Base-by-base conservation (phyloP, 306 rosid species). In the Castanea sativa region DNA sequence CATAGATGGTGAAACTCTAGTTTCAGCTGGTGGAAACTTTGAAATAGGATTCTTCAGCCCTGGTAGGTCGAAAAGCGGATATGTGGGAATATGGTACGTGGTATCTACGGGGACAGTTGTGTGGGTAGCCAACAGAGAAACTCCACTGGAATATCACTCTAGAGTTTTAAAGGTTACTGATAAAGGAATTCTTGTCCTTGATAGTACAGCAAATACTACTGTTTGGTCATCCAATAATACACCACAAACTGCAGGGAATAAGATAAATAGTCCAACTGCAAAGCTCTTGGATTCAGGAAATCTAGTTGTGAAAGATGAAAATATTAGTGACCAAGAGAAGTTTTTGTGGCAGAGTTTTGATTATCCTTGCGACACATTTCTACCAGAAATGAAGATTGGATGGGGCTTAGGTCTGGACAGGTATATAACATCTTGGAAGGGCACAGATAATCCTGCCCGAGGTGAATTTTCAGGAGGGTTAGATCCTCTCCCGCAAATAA, bases 301-400 rank as follows among this genome's bases (percentile, higher is more conserved):
- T 71, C 80, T 85, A 58, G 77, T 85, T 67, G 85, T 85, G 55
- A 67, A 20, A 67, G 77, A 83, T 38, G 10, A 8, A 8, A 41
- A 41, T 41, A 41, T 41, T 41, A 41, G 10, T 41, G 9, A 41
- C 45, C 45, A 6, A 41, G 45, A 57, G 55, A 18, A 16, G 5
- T 7, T 76, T 53, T 2, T 80, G 32, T 87, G 88, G 90, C 83
- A 85, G 71, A 84, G 88, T 58, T 87, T 82, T 80, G 83, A 85
- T 71, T 57, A 70, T 20, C 87, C 85, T 7, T 76, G 83, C 2
- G 20, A 80, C 23, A 86, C 83, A 25, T 41, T 72, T 7, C 74
- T 86, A 3, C 35, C 61, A 1, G 83, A 64, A 27, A 83, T 83
- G 87, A 35, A 3, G 41, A 35, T 35, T 35, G 41, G 41, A 35